A percentile compares a stretch with the other conserved stretches of the same genome.
Conservation (phyloP, 1,284 basidiomycete genomes). For the Trichosporon sp. region DNA sequence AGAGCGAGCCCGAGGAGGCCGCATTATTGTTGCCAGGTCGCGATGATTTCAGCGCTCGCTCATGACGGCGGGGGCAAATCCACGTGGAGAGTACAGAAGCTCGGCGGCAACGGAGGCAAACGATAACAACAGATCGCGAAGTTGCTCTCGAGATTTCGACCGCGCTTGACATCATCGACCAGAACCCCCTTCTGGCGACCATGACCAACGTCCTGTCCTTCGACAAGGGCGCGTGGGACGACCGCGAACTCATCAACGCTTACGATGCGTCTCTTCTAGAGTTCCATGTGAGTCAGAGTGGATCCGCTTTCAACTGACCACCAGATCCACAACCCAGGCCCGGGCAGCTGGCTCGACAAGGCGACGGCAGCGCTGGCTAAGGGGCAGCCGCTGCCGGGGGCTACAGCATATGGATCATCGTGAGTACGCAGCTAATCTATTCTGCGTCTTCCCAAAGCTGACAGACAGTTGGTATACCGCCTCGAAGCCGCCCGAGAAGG, state of each 20-base stretch:
- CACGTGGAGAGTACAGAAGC: not conserved
- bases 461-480: constrained; percentile 20
- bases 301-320: not conserved
- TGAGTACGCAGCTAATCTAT: constrained; percentile 20
- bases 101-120: not conserved
- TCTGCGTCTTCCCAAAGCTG: too few relatives aligned
- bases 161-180: not conserved
- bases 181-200: not conserved
- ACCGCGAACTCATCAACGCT: constrained; percentile 44
- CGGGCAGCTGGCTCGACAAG: constrained; percentile 50
- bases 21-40: not conserved
- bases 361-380: constrained; percentile 42
- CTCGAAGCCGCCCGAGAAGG: constrained; percentile 14
- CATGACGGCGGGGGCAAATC: not conserved
- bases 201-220: constrained; percentile 2
- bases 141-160: not conserved
- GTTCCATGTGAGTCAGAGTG: constrained; percentile 42
- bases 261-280: constrained; percentile 48
- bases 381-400: constrained; percentile 40
- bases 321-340: constrained; percentile 47
- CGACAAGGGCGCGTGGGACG: constrained; percentile 41
- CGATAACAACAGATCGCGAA: not conserved
- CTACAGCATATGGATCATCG: constrained; percentile 33
- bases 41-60: not conserved
- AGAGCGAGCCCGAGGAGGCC: not conserved